phyloP scores from a whole-genome alignment of 2,329 filamentous ascomycete genomes.

The Trichoderma asperellum region DNA sequence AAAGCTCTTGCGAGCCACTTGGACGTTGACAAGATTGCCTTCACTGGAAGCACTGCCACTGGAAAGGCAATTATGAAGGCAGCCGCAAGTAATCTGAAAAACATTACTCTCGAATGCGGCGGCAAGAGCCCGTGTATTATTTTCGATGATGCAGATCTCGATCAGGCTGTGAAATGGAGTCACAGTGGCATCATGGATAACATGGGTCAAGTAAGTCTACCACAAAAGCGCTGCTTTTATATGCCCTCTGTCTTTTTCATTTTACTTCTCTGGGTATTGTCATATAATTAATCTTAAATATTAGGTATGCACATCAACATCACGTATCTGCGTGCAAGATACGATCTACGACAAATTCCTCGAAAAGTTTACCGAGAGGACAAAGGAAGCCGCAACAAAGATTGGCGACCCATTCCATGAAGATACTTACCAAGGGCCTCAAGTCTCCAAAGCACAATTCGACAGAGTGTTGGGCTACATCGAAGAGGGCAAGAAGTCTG shows the following conservation, averaged over 20 bases:
- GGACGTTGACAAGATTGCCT: constrained; percentile 28
- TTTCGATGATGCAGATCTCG: constrained; percentile 24
- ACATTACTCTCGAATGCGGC: constrained; percentile 74
- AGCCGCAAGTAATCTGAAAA: constrained; percentile 75
- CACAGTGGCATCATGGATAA: constrained; percentile 48
- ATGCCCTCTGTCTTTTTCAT: neutral
- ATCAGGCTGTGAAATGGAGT: constrained; percentile 20
- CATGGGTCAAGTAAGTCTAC: constrained; percentile 63
- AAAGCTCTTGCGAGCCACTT: constrained; percentile 18
- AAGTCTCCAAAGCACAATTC: constrained; percentile 69
- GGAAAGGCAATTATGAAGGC: constrained; percentile 66
- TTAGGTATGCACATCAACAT: constrained; percentile 30
- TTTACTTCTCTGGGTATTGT: neutral
- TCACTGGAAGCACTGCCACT: constrained; percentile 21
- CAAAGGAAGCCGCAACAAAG: constrained; percentile 41
- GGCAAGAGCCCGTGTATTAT: constrained; percentile 53
- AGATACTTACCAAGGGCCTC: constrained; percentile 36
- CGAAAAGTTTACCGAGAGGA: constrained; percentile 48
- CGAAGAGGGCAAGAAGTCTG: constrained; percentile 73
- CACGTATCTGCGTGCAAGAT: constrained; percentile 45
- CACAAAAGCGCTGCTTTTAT: neutral
- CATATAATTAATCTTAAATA: neutral
- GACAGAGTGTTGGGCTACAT: constrained; percentile 28
- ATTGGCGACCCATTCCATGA: constrained; percentile 32
- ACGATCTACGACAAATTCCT: constrained; percentile 39